Percentiles rank a stretch among this genome's conserved stretches.
Evolutionary conservation across 257 asterid species (phyloP).

Genomic region (Apocynum venetum): DNA sequence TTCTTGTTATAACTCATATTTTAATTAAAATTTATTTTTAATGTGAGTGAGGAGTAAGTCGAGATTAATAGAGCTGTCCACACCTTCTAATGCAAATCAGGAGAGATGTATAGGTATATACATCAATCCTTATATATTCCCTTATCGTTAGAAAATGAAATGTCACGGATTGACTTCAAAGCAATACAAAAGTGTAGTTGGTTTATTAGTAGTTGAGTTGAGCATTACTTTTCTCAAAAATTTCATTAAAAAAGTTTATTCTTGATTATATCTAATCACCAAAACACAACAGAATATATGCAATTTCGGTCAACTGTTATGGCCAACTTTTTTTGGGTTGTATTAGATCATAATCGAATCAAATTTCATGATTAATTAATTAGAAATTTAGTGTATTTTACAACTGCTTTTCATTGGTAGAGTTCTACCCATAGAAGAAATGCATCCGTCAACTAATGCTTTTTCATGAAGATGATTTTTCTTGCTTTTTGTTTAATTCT

Average conservation of each 20-base stretch:
- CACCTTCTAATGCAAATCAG: too few relatives aligned
- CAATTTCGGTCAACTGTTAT: neutral
- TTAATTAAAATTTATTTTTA: too few relatives aligned
- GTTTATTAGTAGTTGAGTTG: conserved; percentile 14
- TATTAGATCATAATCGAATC: neutral
- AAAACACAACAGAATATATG: neutral
- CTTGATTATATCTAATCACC: neutral
- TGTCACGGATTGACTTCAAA: conserved; percentile 6
- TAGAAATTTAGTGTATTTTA: too few relatives aligned
- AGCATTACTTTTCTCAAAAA: neutral
- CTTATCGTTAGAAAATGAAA: neutral
- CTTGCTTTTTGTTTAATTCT: neutral
- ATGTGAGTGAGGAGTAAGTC: too few relatives aligned
- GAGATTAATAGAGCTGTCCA: too few relatives aligned
- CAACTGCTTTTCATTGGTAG: too few relatives aligned
- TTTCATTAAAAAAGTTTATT: neutral
- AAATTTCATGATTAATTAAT: neutral
- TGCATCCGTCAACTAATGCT: neutral
- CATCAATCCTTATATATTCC: too few relatives aligned
- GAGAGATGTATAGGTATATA: too few relatives aligned
- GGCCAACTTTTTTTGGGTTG: neutral
- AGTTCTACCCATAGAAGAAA: neutral
- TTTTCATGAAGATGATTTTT: too few relatives aligned
- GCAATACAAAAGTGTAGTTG: neutral
- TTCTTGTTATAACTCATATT: too few relatives aligned